Base-by-base conservation (phyloP, 1,284 basidiomycete genomes). In the Sporisorium scitamineum region DNA sequence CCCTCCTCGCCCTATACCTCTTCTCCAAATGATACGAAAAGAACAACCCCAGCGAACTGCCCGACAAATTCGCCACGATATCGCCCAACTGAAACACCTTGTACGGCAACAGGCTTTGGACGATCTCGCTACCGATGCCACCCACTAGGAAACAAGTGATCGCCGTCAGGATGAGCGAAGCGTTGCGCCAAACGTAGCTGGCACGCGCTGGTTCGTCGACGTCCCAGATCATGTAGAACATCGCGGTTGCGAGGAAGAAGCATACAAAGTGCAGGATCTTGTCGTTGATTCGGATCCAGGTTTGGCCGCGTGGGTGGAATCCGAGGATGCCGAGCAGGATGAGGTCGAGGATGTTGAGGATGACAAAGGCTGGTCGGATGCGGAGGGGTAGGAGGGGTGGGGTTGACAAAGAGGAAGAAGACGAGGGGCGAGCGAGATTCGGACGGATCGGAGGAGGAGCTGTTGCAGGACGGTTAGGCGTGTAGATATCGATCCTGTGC, bases 141-240 rank as follows among this genome's bases (percentile, higher is more conserved):
- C 94, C 94, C 8, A 79, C 73, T 48, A 78, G 2, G 32, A 84
- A 71, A 41, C 79, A 80, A 0, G 73, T 88, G 55, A 92, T 82
- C 2, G 86, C 84, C 0, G 93, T 92, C 69, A 93, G 88, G 47
- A 92, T 89, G 16, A 94, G 86, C 5, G 90, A 89, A 10, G 90
- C 88, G 82, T 92, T 89, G n/a, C 93, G 88, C 94, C 94, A 95
- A 75, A 93, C 90, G 90, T 92, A 93, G 84, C 93, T 89, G 69
- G 92, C 54, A 1, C 80, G 50, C 2, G 73, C 82, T 0, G 69
- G 57, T 90, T 95, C 93, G 73, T 95, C 93, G 13, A 94, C 91
- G 76, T 94, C 93, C 66, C 93, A 90, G 53, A 94, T 93, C 80
- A 93, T 92, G 85, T 94, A 95, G 86, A 94, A 94, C 7, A 94